A percentile compares a stretch with the other conserved stretches of the same genome.
Evolutionary conservation across 352 stramenopile genomes (phyloP).

Genomic region (Globisporangium splendens): DNA sequence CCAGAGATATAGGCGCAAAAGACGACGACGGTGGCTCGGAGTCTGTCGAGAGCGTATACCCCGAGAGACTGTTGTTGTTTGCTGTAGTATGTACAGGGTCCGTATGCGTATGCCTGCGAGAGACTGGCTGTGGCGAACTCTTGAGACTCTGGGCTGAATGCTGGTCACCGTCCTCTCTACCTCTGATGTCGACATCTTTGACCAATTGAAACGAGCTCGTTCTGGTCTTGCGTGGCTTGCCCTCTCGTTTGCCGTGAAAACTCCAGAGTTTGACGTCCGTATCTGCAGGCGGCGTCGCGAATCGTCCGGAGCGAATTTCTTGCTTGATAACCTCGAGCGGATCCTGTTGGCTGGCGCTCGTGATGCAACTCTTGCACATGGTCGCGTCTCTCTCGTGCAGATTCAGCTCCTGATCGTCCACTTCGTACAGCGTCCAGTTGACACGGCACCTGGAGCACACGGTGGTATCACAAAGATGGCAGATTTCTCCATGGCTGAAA

Average conservation of each 20-base stretch:
- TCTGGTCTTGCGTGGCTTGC: neutral
- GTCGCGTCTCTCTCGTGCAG: slow-evolving; percentile 24
- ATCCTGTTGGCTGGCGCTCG: slow-evolving; percentile 23
- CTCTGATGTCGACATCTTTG: neutral
- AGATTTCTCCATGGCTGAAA: slow-evolving; percentile 24
- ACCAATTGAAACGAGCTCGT: neutral
- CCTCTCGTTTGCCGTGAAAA: neutral
- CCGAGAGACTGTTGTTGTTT: no score
- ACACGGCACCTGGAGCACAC: slow-evolving; percentile 40
- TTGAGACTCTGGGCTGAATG: no score
- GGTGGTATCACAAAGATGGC: slow-evolving; percentile 24
- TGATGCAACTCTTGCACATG: slow-evolving; percentile 30
- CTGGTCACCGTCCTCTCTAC: neutral
- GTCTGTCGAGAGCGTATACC: no score
- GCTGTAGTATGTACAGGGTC: no score
- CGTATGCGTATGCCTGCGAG: no score
- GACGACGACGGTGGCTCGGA: no score
- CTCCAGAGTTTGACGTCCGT: slow-evolving; percentile 4
- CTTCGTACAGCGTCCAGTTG: slow-evolving; percentile 23
- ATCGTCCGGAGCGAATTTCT: slow-evolving; percentile 22
- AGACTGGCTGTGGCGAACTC: no score
- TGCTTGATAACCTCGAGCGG: slow-evolving; percentile 25
- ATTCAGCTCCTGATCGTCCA: slow-evolving; percentile 20
- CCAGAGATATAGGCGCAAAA: no score
- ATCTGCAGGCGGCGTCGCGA: slow-evolving; percentile 4